Evolutionary conservation across 75 land plant genomes (phyloP).

Genomic region (Pseudotsuga menziesii): DNA sequence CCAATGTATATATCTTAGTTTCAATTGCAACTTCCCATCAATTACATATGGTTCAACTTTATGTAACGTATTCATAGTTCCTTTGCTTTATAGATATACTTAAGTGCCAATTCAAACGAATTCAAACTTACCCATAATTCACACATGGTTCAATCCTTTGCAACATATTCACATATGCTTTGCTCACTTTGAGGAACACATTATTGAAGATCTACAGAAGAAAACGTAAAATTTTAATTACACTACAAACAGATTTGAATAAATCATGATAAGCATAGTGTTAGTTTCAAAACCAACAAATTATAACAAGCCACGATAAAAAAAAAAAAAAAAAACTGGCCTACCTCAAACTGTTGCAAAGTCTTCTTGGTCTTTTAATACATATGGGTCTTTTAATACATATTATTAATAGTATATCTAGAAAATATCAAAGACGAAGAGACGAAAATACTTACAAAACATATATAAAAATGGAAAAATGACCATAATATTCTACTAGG

Average conservation of each 20-base stretch:
- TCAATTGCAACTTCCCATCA: too few species aligned
- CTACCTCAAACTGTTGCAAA: constrained; percentile 48
- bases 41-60: too few species aligned
- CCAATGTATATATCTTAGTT: background rate
- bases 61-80: background rate
- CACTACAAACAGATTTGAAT: background rate
- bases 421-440: background rate
- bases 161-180: constrained; percentile 45
- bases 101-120: too few species aligned
- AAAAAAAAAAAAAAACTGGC: constrained; percentile 8
- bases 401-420: constrained; percentile 70
- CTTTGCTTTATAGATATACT: background rate
- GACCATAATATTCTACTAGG: background rate
- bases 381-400: constrained; percentile 65
- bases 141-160: constrained; percentile 75
- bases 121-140: constrained; percentile 66
- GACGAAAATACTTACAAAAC: background rate
- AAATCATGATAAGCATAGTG: background rate
- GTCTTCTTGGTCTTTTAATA: too few species aligned
- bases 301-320: background rate
- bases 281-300: background rate
- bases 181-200: constrained; percentile 63
- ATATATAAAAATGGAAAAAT: background rate
- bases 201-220: constrained; percentile 46
- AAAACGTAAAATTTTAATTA: background rate